Base-by-base conservation (phyloP, 495 filamentous ascomycete species). In the Trichoderma gamsii region DNA sequence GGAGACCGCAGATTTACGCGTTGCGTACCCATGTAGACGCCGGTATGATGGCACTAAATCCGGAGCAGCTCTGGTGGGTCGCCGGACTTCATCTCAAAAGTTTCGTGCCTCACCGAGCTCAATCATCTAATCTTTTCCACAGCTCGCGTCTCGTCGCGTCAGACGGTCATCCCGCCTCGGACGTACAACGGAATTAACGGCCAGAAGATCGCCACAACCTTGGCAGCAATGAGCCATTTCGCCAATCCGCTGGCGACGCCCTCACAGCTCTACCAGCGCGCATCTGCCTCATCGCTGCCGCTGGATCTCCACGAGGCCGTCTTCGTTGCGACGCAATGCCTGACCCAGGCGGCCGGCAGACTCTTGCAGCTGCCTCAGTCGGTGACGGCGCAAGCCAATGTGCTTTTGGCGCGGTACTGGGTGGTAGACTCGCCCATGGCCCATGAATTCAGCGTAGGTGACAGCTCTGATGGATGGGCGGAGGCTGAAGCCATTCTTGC, bases 361-460 rank as follows among this genome's bases (percentile, higher is more conserved):
- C 84, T 98, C 9, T 83, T 99, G 3, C 85, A 90, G 52, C 79
- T 98, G 64, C 90, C 94, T 1, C 96, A 98, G 73, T 92, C 94
- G 67, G 86, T 92, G 63, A 92, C 96, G 35, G 90, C 93, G 16
- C 92, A 93, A 72, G 92, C 95, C 3, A 89, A 93, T 72, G 86
- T 99, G n/a, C 79, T 95, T 0, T 86, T 96, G 38, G 90, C 88
- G n/a, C 84, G 95, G 6, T 97, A 93, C 80, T 97, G 91, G 87
- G 79, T 93, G 6, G 87, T 83, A 35, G 80, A 81, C 18, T 73
- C 76, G 0, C 76, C 78, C 4, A 78, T 84, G 65, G 66, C 72
- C 18, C 68, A 80, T 61, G 82, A 85, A 66, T 85, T 85, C 66
- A 81, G 79, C 71, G 81, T 81, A 74, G 9, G 73, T 65, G 25